These are phyloP conservation scores for Ogataea chonburiensis DNA, from an alignment of 805 yeast genomes.

Conservation along the genomic window DNA sequence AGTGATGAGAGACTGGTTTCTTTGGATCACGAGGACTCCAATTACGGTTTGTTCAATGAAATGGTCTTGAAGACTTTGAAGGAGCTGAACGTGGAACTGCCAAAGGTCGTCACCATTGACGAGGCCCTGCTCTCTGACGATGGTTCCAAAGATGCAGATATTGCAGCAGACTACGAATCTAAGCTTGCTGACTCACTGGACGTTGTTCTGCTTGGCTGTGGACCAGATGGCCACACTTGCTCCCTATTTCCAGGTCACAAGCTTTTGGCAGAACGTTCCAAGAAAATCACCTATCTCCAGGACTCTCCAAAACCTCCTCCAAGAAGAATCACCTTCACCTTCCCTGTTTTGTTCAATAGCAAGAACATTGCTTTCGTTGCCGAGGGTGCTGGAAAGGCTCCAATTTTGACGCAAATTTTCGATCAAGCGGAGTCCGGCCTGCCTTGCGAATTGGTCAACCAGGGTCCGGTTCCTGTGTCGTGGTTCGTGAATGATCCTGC, in stretches of 20 bases:
- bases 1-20: slow-evolving; percentile 92
- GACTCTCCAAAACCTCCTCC: slow-evolving; percentile 95
- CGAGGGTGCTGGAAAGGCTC: slow-evolving; percentile 82
- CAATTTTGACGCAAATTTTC: slow-evolving; percentile 69
- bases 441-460: slow-evolving; percentile 78
- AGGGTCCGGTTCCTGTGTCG: slow-evolving; percentile 51
- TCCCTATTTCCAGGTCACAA: slow-evolving; percentile 86
- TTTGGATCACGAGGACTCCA: slow-evolving; percentile 77
- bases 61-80: slow-evolving; percentile 54
- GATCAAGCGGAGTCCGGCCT: slow-evolving; percentile 41
- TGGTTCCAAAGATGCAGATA: slow-evolving; percentile 47
- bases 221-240: slow-evolving; percentile 96
- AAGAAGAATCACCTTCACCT: slow-evolving; percentile 85
- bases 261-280: slow-evolving; percentile 53
- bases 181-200: slow-evolving; percentile 59
- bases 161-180: slow-evolving; percentile 63
- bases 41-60: slow-evolving; percentile 73
- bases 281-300: slow-evolving; percentile 59
- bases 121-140: slow-evolving; percentile 58
- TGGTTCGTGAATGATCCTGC: slow-evolving; percentile 91
- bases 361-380: slow-evolving; percentile 74
- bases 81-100: slow-evolving; percentile 43
- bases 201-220: slow-evolving; percentile 79
- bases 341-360: slow-evolving; percentile 64
- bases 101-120: slow-evolving; percentile 66